Percentiles rank a stretch among this genome's conserved stretches.
Conservation (phyloP, 140 eudicot genomes). For the Flaveria floridana region DNA sequence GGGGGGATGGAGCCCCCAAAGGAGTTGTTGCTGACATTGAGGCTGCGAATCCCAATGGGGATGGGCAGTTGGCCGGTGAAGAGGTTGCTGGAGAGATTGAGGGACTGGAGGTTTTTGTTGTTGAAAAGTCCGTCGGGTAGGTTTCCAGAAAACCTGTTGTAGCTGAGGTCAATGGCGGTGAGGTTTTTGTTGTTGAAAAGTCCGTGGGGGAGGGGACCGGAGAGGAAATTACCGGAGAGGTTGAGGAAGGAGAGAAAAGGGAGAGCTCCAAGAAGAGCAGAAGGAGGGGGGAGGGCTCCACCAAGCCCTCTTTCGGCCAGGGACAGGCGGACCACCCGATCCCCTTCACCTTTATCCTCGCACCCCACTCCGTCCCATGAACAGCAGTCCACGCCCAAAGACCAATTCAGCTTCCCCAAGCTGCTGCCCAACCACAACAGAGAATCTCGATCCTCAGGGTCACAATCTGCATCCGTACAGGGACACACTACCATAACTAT, state of each 20-base stretch:
- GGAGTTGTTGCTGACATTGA: slow-evolving; percentile 14
- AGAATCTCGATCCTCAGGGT: slow-evolving; percentile 8
- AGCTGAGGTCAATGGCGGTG: slow-evolving; percentile 44
- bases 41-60: not conserved
- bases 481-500: not conserved
- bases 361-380: slow-evolving; percentile 45
- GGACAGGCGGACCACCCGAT: slow-evolving; percentile 37
- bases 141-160: slow-evolving; percentile 34
- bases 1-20: not conserved
- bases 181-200: slow-evolving; percentile 16
- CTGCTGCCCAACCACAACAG: slow-evolving; percentile 15
- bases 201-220: slow-evolving; percentile 39
- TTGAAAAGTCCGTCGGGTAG: not conserved
- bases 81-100: slow-evolving; percentile 40
- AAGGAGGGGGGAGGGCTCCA: slow-evolving; percentile 32
- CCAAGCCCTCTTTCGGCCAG: slow-evolving; percentile 31
- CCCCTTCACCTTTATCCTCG: not conserved
- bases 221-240: slow-evolving; percentile 38
- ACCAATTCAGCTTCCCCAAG: slow-evolving; percentile 21
- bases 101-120: not conserved
- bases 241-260: slow-evolving; percentile 35
- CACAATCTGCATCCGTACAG: slow-evolving; percentile 20
- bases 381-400: slow-evolving; percentile 34
- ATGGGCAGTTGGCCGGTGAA: slow-evolving; percentile 21
- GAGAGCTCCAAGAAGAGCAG: slow-evolving; percentile 27